Conservation (phyloP, 495 filamentous ascomycete species). For the Echria macrotheca region DNA sequence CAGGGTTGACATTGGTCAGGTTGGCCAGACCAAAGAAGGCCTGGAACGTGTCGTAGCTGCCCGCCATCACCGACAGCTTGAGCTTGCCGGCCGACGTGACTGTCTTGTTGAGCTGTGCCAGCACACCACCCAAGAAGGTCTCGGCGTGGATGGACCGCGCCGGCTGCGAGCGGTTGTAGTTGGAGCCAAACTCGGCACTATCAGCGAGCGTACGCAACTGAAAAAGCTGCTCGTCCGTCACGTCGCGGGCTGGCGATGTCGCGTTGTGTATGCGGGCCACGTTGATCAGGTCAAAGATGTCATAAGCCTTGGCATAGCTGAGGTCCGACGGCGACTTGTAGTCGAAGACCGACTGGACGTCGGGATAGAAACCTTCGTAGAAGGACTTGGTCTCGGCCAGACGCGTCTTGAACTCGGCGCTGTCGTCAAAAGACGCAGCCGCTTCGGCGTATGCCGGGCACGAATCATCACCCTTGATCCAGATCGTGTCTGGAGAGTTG, state of each 20-base stretch:
- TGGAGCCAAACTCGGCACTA: slow-evolving; percentile 28
- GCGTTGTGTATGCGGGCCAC: slow-evolving; percentile 18
- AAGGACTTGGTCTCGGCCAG: slow-evolving; percentile 13
- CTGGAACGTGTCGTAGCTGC: slow-evolving; percentile 23
- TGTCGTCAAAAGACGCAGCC: not conserved
- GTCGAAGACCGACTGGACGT: slow-evolving; percentile 8
- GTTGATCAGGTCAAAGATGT: slow-evolving; percentile 23
- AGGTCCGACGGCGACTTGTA: slow-evolving; percentile 3
- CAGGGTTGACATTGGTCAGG: slow-evolving; percentile 3
- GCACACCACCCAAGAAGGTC: slow-evolving; percentile 12
- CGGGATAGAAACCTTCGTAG: slow-evolving; percentile 15
- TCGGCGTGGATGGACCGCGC: slow-evolving; percentile 12
- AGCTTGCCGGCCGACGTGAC: slow-evolving; percentile 4
- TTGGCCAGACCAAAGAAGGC: slow-evolving; percentile 16
- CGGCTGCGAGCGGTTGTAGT: slow-evolving; percentile 19
- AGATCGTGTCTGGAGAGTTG: slow-evolving; percentile 18
- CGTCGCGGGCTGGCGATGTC: slow-evolving; percentile 1
- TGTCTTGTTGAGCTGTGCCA: slow-evolving; percentile 17
- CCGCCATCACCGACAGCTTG: slow-evolving; percentile 16
- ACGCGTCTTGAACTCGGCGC: slow-evolving; percentile 6
- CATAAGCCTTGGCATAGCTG: slow-evolving; percentile 18
- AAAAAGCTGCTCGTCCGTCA: slow-evolving; percentile 7
- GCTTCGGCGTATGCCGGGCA: slow-evolving; percentile 14
- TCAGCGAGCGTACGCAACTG: slow-evolving; percentile 21
- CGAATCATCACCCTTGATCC: slow-evolving; percentile 19